phyloP scores from a whole-genome alignment of 192 early-diverging fungal species.

The Coemansia sp. region DNA sequence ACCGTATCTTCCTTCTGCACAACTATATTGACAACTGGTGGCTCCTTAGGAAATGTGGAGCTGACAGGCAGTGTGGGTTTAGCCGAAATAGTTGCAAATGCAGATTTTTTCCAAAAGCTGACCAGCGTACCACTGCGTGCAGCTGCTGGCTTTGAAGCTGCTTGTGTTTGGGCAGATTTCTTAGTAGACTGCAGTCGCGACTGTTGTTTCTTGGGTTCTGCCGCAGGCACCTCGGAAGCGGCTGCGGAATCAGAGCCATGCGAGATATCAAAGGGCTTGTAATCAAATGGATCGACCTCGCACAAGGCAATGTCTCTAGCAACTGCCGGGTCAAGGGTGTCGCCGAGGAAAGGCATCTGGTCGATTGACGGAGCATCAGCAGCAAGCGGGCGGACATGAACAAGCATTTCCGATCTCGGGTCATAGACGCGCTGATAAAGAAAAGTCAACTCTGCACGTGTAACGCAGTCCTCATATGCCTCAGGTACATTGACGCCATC shows the following conservation, averaged over 20 bases:
- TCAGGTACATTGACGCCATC: slow-evolving; percentile 56
- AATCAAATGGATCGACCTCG: slow-evolving; percentile 62
- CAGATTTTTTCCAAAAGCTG: slow-evolving; percentile 10
- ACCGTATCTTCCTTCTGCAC: not conserved
- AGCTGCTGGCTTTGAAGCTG: not conserved
- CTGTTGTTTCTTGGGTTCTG: no score
- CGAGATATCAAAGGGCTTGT: slow-evolving; percentile 46
- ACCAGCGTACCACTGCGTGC: slow-evolving; percentile 10
- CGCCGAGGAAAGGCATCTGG: slow-evolving; percentile 61
- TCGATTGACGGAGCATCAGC: slow-evolving; percentile 30
- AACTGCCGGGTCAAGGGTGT: slow-evolving; percentile 50
- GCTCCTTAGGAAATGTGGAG: not conserved
- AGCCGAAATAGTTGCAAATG: slow-evolving; percentile 15
- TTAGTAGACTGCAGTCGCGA: no score
- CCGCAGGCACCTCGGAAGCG: no score
- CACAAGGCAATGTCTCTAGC: slow-evolving; percentile 62
- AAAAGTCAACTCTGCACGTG: slow-evolving; percentile 83
- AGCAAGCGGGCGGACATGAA: slow-evolving; percentile 59
- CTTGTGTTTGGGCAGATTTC: no score
- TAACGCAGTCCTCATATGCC: slow-evolving; percentile 70
- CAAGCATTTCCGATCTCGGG: slow-evolving; percentile 53
- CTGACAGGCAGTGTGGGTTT: not conserved
- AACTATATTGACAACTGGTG: not conserved
- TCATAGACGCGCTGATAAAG: slow-evolving; percentile 89
- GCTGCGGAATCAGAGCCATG: no score